Base-by-base conservation (phyloP, 345 rosid species). In the Citrus unshiu region DNA sequence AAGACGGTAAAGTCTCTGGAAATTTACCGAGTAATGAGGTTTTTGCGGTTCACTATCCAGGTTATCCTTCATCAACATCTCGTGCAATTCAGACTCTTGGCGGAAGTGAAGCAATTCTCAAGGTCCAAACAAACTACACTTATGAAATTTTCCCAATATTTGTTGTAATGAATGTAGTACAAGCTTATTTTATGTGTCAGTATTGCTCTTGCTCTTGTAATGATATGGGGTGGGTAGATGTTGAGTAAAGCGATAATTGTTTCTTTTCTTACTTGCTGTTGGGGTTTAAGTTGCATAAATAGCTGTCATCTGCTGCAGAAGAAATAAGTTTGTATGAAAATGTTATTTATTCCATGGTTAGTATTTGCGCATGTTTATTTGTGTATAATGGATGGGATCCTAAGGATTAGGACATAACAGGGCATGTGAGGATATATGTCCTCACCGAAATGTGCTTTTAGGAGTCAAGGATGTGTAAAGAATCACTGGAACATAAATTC, bases 61-160 rank as follows among this genome's bases (percentile, higher is more conserved):
- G 98, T 0, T 94, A 94, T 72, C 95, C 98, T 22, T 91, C 97
- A 19, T 89, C 97, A 25, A 83, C 83, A 2, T 81, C 92, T 35
- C 94, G 94, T 60, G 95, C 95, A 73, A 10, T 96, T 2, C 92
- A 91, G 62, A 91, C 97, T 24, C 97, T 96, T 37, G 97, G 98
- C 14, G 99, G 98, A 81, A 69, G 80, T 37, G 90, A 93, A 83
- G 91, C 93, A 46, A 90, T 94, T 70, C 67, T 85, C 70, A 83
- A 86, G 83, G 98, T 91, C 5, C 2, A 63, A 68, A 14, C 21
- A 57, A 54, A 59, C 43, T 35, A 72, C 32, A 37, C 57, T 59
- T 30, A 72, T 22, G 51, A 39, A 68, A 25, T 51, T 71, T 60
- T 64, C 70, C 27, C 66, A 65, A 65, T 9, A 56, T 39, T 68